Percentiles rank a stretch among this genome's conserved stretches.
These are phyloP conservation scores for Candida sanyaensis DNA, from an alignment of 1,139 yeast genomes.

Conservation along the genomic window DNA sequence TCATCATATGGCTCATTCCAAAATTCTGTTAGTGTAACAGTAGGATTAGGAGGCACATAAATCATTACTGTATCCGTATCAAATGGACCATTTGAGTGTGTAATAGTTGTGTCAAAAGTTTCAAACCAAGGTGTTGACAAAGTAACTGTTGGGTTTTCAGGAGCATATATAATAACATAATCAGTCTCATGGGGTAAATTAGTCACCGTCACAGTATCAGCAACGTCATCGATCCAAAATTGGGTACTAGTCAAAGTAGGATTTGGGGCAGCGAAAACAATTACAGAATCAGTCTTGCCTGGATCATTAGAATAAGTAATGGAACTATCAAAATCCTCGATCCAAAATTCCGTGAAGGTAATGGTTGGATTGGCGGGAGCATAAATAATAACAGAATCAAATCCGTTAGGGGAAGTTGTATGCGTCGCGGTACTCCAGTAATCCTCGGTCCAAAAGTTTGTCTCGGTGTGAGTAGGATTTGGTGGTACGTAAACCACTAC, in stretches of 20 bases:
- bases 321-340: slow-evolving; percentile 1
- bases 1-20: slow-evolving; percentile 4
- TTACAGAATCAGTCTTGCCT: slow-evolving; percentile 15
- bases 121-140: neutral
- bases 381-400: slow-evolving; percentile 19
- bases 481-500: slow-evolving; percentile 16
- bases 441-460: slow-evolving; percentile 6
- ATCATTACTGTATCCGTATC: slow-evolving; percentile 20
- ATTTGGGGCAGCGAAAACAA: neutral
- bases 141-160: neutral
- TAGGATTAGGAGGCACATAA: slow-evolving; percentile 19
- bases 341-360: slow-evolving; percentile 15
- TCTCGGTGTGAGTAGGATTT: slow-evolving; percentile 8
- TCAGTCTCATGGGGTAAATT: no score
- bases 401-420: slow-evolving; percentile 14
- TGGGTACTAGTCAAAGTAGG: neutral
- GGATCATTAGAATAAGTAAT: slow-evolving; percentile 12
- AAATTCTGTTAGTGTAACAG: slow-evolving; percentile 15
- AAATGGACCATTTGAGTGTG: slow-evolving; percentile 12
- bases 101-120: slow-evolving; percentile 6
- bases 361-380: slow-evolving; percentile 17
- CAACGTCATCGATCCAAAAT: no score
- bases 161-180: no score
- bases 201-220: no score
- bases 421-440: slow-evolving; percentile 2